These are phyloP conservation scores for Ilyonectria mors-panacis DNA, from an alignment of 2,329 filamentous ascomycete species.

Conservation along the genomic window DNA sequence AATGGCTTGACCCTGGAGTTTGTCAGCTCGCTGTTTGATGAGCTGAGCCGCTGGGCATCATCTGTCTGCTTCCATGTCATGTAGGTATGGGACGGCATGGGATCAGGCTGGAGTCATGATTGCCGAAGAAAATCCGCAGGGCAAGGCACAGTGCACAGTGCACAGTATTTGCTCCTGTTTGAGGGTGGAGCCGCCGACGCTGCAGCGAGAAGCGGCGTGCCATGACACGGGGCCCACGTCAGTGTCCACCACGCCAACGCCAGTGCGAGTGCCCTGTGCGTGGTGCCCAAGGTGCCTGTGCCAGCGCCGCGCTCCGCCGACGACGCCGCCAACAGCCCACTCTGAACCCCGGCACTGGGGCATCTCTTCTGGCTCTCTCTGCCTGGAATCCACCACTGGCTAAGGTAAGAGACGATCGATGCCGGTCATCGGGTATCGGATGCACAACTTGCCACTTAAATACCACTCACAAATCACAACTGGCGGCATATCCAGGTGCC, in stretches of 20 bases:
- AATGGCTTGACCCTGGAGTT: background rate
- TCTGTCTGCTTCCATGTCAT: slow-evolving; percentile 5
- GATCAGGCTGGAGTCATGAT: background rate
- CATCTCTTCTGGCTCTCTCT: background rate
- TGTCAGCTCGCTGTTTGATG: background rate
- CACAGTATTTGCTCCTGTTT: background rate
- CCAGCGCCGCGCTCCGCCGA: slow-evolving; percentile 2
- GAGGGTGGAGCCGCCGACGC: background rate
- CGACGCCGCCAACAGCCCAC: background rate
- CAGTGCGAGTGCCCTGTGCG: background rate
- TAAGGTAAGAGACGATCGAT: background rate
- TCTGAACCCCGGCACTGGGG: background rate
- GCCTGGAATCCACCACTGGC: background rate
- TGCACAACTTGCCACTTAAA: background rate
- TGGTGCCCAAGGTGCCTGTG: background rate
- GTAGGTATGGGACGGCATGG: background rate
- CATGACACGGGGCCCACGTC: slow-evolving; percentile 21
- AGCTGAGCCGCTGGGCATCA: slow-evolving; percentile 9
- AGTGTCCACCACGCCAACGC: slow-evolving; percentile 8
- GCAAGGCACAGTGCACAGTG: background rate
- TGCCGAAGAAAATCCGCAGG: slow-evolving; percentile 1
- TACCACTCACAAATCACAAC: background rate
- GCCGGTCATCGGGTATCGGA: background rate
- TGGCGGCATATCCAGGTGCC: background rate
- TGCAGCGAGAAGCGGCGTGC: background rate